These are phyloP conservation scores for Sphaerostilbella broomeana DNA, from an alignment of 2,329 filamentous ascomycete species.

Conservation along the genomic window DNA sequence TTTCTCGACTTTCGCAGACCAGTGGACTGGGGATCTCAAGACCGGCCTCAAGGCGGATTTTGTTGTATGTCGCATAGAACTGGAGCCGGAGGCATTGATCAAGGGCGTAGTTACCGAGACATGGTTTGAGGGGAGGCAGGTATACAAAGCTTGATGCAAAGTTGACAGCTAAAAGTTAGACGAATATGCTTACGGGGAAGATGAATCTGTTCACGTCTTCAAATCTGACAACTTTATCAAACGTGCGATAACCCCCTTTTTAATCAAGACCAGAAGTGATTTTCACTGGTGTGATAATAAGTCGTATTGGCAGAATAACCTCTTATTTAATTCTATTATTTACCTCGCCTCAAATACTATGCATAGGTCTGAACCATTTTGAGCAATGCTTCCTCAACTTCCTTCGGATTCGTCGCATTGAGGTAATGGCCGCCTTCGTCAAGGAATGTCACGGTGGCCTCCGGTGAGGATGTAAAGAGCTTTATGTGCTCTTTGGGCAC, in stretches of 20 bases:
- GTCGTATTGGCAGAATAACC: no score
- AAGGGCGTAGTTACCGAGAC: constrained; percentile 43
- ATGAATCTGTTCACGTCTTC: no score
- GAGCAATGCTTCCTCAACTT: constrained; percentile 39
- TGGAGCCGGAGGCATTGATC: constrained; percentile 40
- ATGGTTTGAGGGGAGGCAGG: constrained; percentile 43
- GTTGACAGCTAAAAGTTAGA: no score
- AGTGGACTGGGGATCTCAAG: constrained; percentile 45
- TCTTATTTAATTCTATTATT: no score
- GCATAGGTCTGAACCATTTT: constrained; percentile 33
- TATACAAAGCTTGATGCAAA: constrained; percentile 27
- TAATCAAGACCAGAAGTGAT: no score
- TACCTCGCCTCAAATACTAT: not conserved
- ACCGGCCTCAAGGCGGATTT: constrained; percentile 52
- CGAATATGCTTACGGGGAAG: no score
- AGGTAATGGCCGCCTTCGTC: constrained; percentile 44
- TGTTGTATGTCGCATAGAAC: constrained; percentile 43
- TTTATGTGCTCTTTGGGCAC: constrained; percentile 43
- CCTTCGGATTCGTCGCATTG: constrained; percentile 41
- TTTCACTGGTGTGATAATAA: no score
- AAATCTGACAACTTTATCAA: no score
- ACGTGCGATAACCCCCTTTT: no score
- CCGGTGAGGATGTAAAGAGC: constrained; percentile 40
- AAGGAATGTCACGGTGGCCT: constrained; percentile 37
- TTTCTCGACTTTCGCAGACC: constrained; percentile 52